Percentiles rank a stretch among this genome's conserved stretches.
Evolutionary conservation across 805 yeast species (phyloP).

Genomic region (Metschnikowia vanudenii): DNA sequence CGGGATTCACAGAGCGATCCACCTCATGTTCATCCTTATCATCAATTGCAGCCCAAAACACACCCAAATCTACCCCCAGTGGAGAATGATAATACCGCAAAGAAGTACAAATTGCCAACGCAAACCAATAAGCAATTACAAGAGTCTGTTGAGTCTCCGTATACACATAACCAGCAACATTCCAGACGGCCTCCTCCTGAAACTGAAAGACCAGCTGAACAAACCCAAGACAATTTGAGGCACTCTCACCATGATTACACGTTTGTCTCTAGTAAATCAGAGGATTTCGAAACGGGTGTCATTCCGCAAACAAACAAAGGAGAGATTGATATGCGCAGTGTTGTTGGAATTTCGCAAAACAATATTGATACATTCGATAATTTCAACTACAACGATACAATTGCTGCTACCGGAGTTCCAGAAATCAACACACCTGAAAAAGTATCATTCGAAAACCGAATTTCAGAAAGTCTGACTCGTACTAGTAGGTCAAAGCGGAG

Average conservation of each 20-base stretch:
- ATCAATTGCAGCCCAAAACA: conserved; percentile 18
- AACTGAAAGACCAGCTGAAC: not conserved
- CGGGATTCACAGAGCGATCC: conserved; percentile 18
- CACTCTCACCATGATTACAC: conserved; percentile 19
- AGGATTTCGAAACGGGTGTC: conserved; percentile 15
- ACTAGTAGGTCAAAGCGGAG: conserved; percentile 31
- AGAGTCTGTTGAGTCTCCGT: conserved; percentile 15
- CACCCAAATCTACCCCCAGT: conserved; percentile 8
- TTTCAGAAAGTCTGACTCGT: conserved; percentile 11
- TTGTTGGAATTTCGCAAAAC: conserved; percentile 9
- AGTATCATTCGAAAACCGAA: not conserved
- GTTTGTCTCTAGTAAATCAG: conserved; percentile 23
- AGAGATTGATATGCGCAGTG: conserved; percentile 4
- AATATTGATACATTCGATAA: conserved; percentile 16
- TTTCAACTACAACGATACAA: conserved; percentile 29
- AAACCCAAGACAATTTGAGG: not conserved
- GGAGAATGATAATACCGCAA: not conserved
- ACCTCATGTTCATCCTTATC: conserved; percentile 13
- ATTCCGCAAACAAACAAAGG: conserved; percentile 2
- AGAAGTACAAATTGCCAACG: conserved; percentile 15
- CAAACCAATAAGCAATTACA: conserved; percentile 15
- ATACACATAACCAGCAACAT: conserved; percentile 8
- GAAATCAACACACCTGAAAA: not conserved
- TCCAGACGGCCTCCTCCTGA: conserved; percentile 14
- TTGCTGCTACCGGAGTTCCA: conserved; percentile 1